phyloP scores from a whole-genome alignment of 805 yeast species.

The Lachancea nothofagi region DNA sequence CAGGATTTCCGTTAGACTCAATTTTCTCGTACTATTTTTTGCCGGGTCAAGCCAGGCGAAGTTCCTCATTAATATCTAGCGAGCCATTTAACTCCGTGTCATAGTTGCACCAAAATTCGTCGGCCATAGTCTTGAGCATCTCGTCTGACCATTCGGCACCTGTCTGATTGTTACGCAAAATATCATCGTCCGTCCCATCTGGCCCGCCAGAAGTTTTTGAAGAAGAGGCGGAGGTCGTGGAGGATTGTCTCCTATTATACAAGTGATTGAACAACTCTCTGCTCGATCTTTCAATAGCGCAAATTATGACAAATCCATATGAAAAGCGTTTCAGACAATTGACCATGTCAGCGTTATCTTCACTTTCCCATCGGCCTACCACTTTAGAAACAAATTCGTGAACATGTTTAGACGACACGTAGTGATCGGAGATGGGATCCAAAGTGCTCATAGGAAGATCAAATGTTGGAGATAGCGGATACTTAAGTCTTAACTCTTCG shows the following conservation, averaged over 20 bases:
- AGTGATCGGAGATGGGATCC: conserved; percentile 6
- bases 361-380: conserved; percentile 1
- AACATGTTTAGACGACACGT: neutral
- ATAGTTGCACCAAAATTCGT: conserved; percentile 10
- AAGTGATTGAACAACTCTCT: conserved; percentile 5
- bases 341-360: conserved; percentile 4
- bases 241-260: neutral
- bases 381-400: neutral
- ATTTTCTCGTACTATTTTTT: neutral
- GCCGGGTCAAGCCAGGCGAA: neutral
- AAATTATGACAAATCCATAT: conserved; percentile 6
- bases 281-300: conserved; percentile 3
- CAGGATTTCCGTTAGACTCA: neutral
- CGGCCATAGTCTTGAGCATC: conserved; percentile 4
- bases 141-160: conserved; percentile 2
- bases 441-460: conserved; percentile 8
- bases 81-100: conserved; percentile 1
- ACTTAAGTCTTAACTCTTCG: neutral
- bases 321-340: conserved; percentile 1
- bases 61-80: neutral
- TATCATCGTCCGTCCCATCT: too few relatives aligned
- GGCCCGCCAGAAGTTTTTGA: neutral
- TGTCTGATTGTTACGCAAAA: too few relatives aligned
- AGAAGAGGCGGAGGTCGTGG: neutral
- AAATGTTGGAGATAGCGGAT: conserved; percentile 2